These are phyloP conservation scores for Andrographis paniculata DNA, from an alignment of 305 asterid species.

Conservation along the genomic window DNA sequence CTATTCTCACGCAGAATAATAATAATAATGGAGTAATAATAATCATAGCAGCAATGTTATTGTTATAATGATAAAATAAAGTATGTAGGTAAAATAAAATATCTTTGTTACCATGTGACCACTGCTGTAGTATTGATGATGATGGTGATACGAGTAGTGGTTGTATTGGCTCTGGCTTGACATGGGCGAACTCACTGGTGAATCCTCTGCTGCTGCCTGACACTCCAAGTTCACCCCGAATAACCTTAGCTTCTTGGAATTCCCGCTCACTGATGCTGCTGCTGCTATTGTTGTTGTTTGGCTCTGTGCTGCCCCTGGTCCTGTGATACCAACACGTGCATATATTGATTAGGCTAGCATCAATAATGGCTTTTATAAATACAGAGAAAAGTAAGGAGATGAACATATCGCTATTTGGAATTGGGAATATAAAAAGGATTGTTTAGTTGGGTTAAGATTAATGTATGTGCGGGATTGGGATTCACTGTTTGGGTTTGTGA, in stretches of 20 bases:
- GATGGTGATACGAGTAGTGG: slow-evolving; percentile 6
- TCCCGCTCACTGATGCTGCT: slow-evolving; percentile 18
- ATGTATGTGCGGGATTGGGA: no score
- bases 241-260: slow-evolving; percentile 35
- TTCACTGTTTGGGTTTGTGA: no score
- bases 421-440: background rate
- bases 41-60: no score
- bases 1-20: background rate
- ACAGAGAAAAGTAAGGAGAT: background rate
- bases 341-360: background rate
- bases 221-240: slow-evolving; percentile 55
- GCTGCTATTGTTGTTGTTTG: slow-evolving; percentile 8
- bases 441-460: background rate
- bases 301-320: background rate
- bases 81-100: background rate
- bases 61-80: no score
- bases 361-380: background rate
- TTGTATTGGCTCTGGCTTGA: slow-evolving; percentile 21
- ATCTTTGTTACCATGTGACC: slow-evolving; percentile 23
- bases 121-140: slow-evolving; percentile 9
- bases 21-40: no score
- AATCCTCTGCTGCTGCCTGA: slow-evolving; percentile 17
- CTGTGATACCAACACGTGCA: slow-evolving; percentile 8
- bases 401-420: background rate
- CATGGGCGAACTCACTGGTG: slow-evolving; percentile 16